Percentiles rank a stretch among this genome's conserved stretches.
These are phyloP conservation scores for Urtica urens DNA, from an alignment of 306 rosid genomes.

Conservation along the genomic window DNA sequence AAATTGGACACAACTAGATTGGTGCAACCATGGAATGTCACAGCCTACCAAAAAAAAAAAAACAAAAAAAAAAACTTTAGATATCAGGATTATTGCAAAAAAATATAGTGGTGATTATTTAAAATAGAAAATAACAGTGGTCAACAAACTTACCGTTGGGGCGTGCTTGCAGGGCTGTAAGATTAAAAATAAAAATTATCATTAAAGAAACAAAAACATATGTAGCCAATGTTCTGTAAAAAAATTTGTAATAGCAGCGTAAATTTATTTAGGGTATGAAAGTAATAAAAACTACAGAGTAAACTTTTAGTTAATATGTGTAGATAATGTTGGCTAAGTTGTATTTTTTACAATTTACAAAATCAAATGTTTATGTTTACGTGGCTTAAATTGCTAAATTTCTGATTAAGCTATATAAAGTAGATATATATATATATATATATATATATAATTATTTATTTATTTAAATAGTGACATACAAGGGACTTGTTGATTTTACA, in stretches of 20 bases:
- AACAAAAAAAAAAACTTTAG: background rate
- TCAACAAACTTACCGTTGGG: slow-evolving; percentile 74
- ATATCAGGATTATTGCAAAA: no score
- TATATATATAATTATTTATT: background rate
- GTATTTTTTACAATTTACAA: no score
- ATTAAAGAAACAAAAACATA: background rate
- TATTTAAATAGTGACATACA: slow-evolving; percentile 27
- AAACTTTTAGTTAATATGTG: no score
- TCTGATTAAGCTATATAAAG: no score
- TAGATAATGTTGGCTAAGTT: no score
- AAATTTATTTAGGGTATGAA: no score
- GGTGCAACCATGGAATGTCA: slow-evolving; percentile 47
- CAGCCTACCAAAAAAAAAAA: slow-evolving; percentile 37
- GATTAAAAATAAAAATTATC: slow-evolving; percentile 10
- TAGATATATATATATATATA: no score
- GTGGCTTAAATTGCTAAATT: no score
- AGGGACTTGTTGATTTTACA: slow-evolving; percentile 50
- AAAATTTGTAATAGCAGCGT: background rate
- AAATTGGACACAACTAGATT: slow-evolving; percentile 32
- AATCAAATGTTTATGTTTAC: no score
- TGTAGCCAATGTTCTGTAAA: no score
- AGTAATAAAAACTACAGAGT: no score
- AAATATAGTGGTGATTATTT: no score
- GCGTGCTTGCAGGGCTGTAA: slow-evolving; percentile 59
- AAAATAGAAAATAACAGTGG: background rate